Evolutionary conservation across 768 basidiomycete species (phyloP).

Genomic region (Termitomyces titanicus): DNA sequence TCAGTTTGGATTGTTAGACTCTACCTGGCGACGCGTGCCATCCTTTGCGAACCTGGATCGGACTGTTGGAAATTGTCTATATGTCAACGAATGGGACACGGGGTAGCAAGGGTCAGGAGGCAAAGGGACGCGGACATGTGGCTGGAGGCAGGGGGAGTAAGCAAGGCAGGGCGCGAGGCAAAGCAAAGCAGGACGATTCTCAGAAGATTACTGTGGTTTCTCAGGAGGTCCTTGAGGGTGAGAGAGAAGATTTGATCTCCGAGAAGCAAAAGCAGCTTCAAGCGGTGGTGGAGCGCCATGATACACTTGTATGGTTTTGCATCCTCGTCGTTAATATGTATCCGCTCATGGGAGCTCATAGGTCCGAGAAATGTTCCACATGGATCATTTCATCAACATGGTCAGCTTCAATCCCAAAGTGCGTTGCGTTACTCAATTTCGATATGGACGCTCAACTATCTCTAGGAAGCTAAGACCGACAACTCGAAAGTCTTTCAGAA

Average conservation of each 20-base stretch:
- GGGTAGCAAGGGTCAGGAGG: conserved; percentile 5
- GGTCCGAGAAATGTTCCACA: conserved; percentile 87
- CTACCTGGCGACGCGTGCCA: conserved; percentile 8
- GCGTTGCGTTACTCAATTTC: conserved; percentile 16
- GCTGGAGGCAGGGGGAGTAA: conserved; percentile 7
- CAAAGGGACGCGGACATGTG: conserved; percentile 3
- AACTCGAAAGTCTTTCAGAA: conserved; percentile 68
- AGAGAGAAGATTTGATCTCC: conserved; percentile 46
- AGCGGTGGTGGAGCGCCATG: conserved; percentile 60
- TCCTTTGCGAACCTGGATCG: conserved; percentile 7
- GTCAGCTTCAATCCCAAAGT: conserved; percentile 76
- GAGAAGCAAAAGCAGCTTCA: conserved; percentile 60
- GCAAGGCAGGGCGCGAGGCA: conserved; percentile 20
- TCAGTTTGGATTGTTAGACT: conserved; percentile 7
- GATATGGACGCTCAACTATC: conserved; percentile 1
- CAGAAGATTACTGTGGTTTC: conserved; percentile 12
- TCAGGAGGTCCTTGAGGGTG: conserved; percentile 27
- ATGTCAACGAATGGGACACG: conserved; percentile 15
- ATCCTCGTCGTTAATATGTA: conserved; percentile 2
- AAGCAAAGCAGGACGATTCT: conserved; percentile 8
- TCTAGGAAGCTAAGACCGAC: conserved; percentile 69
- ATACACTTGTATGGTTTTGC: conserved; percentile 60
- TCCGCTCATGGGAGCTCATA: conserved; percentile 22
- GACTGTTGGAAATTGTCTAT: not conserved
- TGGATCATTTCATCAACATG: conserved; percentile 77